These are phyloP conservation scores for Cyberlindnera misumaiensis DNA, from an alignment of 805 yeast genomes.

Conservation along the genomic window DNA sequence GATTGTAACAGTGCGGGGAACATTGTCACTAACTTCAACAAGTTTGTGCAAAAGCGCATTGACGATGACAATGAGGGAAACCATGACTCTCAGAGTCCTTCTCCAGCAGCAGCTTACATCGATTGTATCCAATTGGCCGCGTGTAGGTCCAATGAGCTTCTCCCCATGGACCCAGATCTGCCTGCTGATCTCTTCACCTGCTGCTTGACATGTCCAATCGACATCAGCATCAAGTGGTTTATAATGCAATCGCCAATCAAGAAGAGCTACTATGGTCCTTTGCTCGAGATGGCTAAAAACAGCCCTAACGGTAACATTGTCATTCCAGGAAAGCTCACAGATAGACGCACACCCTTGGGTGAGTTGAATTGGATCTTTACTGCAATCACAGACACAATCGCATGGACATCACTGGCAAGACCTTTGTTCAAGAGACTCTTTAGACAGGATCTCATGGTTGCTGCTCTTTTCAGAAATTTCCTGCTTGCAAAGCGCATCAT, in stretches of 20 bases:
- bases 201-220: conserved; percentile 93
- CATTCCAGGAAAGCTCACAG: conserved; percentile 88
- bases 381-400: conserved; percentile 95
- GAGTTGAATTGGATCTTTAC: conserved; percentile 97
- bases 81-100: conserved; percentile 35
- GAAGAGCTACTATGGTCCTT: conserved; percentile 33
- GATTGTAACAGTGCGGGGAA: conserved; percentile 95
- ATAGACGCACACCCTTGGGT: conserved; percentile 91
- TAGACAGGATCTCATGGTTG: conserved; percentile 94
- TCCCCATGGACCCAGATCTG: conserved; percentile 89
- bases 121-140: conserved; percentile 94
- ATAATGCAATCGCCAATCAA: conserved; percentile 73
- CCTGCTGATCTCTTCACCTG: conserved; percentile 97
- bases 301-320: conserved; percentile 38
- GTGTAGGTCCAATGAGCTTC: conserved; percentile 74
- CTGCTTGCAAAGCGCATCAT: conserved; percentile 85
- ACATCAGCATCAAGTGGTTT: conserved; percentile 87
- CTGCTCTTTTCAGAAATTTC: conserved; percentile 91
- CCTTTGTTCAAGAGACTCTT: conserved; percentile 84
- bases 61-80: conserved; percentile 70
- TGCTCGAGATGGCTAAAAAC: conserved; percentile 30
- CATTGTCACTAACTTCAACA: conserved; percentile 81
- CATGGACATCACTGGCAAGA: conserved; percentile 89
- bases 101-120: conserved; percentile 46
- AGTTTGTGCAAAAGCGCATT: conserved; percentile 83